Evolutionary conservation across 2,329 filamentous ascomycete genomes (phyloP).

Genomic region (Fonsecaea pedrosoi): DNA sequence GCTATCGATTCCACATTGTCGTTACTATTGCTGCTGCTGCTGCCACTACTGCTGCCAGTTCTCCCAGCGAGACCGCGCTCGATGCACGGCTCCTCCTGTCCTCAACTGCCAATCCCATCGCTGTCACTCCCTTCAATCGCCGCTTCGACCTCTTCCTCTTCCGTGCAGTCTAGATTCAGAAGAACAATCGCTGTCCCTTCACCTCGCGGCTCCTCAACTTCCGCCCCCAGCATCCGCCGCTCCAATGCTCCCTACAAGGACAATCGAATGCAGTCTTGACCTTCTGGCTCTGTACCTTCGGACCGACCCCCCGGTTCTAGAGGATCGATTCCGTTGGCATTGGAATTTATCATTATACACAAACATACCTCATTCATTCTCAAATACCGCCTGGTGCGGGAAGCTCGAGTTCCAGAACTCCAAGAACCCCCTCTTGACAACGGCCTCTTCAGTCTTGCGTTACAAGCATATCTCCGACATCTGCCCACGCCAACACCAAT

Average conservation of each 20-base stretch:
- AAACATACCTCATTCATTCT: constrained; percentile 8
- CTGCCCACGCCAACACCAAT: neutral
- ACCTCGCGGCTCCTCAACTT: constrained; percentile 16
- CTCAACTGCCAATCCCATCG: constrained; percentile 25
- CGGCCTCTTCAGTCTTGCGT: neutral
- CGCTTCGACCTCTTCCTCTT: constrained; percentile 12
- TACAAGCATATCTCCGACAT: neutral
- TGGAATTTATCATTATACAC: constrained; percentile 11
- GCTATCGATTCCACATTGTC: constrained; percentile 24
- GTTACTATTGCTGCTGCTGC: constrained; percentile 12
- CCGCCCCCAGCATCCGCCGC: constrained; percentile 29
- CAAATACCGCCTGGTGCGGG: neutral
- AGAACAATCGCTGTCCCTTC: constrained; percentile 21
- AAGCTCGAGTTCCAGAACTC: neutral
- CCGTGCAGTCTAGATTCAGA: constrained; percentile 31
- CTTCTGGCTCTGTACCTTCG: constrained; percentile 29
- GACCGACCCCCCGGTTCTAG: constrained; percentile 18
- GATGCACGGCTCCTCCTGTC: constrained; percentile 25
- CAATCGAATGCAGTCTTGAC: constrained; percentile 30
- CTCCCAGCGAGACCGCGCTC: constrained; percentile 20
- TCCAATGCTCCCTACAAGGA: constrained; percentile 37
- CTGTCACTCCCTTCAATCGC: constrained; percentile 27
- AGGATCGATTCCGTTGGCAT: neutral
- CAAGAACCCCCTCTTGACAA: neutral
- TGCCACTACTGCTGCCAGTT: neutral